Conservation (phyloP, 148 eudicot genomes). For the Camellia lanceoleosa region DNA sequence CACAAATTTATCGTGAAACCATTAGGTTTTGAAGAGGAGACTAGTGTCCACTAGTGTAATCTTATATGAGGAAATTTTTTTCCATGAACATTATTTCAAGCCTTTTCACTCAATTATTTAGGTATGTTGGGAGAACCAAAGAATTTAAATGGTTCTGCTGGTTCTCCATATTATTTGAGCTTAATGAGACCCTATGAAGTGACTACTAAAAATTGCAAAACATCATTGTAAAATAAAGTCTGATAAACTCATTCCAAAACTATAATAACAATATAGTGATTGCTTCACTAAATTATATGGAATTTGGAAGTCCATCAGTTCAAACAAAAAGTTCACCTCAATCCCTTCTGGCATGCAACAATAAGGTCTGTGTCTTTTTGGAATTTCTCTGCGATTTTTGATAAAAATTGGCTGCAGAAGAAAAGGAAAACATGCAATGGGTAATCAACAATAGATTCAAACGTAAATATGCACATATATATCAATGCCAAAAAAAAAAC, state of each 20-base stretch:
- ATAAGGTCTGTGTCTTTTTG: slow-evolving; percentile 84
- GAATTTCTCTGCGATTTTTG: slow-evolving; percentile 58
- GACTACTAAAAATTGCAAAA: background rate
- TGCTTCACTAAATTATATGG: background rate
- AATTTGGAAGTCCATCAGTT: slow-evolving; percentile 3
- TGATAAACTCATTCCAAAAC: background rate
- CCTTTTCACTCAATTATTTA: background rate
- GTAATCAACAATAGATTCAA: background rate
- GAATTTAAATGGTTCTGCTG: background rate
- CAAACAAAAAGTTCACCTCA: slow-evolving; percentile 51
- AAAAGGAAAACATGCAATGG: slow-evolving; percentile 14
- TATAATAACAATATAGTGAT: background rate
- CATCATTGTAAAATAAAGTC: background rate
- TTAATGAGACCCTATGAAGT: background rate
- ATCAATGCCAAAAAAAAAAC: background rate
- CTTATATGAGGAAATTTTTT: background rate
- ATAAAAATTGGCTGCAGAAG: slow-evolving; percentile 52
- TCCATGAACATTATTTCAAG: background rate
- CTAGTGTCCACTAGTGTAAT: background rate
- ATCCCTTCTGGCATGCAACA: slow-evolving; percentile 95
- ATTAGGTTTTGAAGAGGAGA: background rate
- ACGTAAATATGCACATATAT: background rate
- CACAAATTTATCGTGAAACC: no score
- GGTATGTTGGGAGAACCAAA: background rate
- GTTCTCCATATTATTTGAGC: background rate